Base-by-base conservation (phyloP, 495 filamentous ascomycete genomes). In the Annulohypoxylon moriforme region DNA sequence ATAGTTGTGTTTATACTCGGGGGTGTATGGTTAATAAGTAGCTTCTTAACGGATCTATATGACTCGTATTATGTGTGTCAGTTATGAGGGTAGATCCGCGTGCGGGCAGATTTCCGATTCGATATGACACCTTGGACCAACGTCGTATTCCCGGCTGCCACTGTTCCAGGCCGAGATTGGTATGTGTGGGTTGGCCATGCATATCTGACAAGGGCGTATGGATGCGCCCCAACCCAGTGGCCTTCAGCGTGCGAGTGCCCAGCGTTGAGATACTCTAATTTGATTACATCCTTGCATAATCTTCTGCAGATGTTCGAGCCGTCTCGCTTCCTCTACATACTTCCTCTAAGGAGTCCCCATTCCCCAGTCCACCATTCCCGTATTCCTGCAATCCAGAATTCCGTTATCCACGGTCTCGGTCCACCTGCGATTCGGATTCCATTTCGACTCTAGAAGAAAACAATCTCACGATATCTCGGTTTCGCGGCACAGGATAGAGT, bases 331-430 rank as follows among this genome's bases (percentile, higher is more conserved):
- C 18, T 18, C 61, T 60, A 25, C 53, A 33, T 57, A 33, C 31
- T 29, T 53, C 52, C 33, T 27, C 27, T 29, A 29, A 29, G 3
- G 3, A 40, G 11, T 14, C 36, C 11, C 11, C 36, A 14, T 16
- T 58, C 58, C 44, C 44, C 52, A 57, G 52, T 68, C 71, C 71
- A 60, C 71, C 66, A 69, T 50, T 73, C 71, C 71, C 57, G 61
- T 50, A 73, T 69, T 73, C 71, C 71, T 73, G 60, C 66, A 73
- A 65, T 73, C 66, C 71, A 67, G 49, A 42, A 44, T 49, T 53
- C 57, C 38, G 47, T 55, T 73, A 46, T 44, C 71, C 65, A 69
- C 56, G 71, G 56, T 62, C 42, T 73, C 61, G 65, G 61, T 73
- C 66, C 16, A 29, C 31, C 42, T 46, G 44, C 71, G 57, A 65